phyloP scores from a whole-genome alignment of 345 rosid species.

The Euphorbia pulcherrima region DNA sequence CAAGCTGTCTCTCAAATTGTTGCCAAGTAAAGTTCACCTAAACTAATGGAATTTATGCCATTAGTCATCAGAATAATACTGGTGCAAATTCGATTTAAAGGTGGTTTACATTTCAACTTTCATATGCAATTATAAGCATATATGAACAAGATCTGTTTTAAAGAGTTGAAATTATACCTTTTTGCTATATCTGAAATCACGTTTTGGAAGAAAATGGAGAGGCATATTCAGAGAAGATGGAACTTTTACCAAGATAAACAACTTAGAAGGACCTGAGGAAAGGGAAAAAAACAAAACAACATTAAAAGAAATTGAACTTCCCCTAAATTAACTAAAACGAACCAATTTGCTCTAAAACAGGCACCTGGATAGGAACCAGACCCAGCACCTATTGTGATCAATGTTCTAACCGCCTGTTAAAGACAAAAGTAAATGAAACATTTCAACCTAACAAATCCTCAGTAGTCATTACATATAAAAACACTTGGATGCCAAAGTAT shows the following conservation, averaged over 20 bases:
- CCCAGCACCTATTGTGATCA: slow-evolving; percentile 79
- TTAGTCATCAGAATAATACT: neutral
- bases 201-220: slow-evolving; percentile 86
- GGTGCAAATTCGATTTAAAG: neutral
- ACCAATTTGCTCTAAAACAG: slow-evolving; percentile 10
- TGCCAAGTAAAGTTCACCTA: neutral
- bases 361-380: slow-evolving; percentile 73
- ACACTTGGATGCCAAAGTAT: slow-evolving; percentile 3
- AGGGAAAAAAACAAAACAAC: neutral
- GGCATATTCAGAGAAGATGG: slow-evolving; percentile 67
- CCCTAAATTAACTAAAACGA: slow-evolving; percentile 10
- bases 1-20: neutral
- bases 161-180: slow-evolving; percentile 42
- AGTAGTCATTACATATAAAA: neutral
- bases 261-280: slow-evolving; percentile 59
- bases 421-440: slow-evolving; percentile 5
- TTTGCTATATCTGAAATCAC: slow-evolving; percentile 77
- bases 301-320: slow-evolving; percentile 6
- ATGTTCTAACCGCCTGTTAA: slow-evolving; percentile 61
- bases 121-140: neutral
- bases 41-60: neutral
- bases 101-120: neutral
- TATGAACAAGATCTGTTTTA: neutral
- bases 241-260: slow-evolving; percentile 79
- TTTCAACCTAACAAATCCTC: neutral